phyloP scores from a whole-genome alignment of 257 asterid genomes.

The Nicotiana obtusifolia region DNA sequence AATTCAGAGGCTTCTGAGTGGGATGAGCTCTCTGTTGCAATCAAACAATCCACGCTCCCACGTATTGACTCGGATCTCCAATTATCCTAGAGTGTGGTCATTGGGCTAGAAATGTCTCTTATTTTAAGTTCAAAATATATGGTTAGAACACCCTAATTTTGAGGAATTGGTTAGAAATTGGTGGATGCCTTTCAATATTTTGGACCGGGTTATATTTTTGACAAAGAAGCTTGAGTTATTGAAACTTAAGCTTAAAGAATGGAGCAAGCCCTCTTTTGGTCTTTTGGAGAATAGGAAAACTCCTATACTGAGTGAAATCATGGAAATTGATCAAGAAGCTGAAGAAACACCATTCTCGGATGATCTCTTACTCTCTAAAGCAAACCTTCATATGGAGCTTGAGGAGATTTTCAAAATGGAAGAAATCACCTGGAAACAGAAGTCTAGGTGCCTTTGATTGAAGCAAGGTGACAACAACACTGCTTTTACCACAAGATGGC shows the following conservation, averaged over 20 bases:
- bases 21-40: background rate
- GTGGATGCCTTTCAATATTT: background rate
- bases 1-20: background rate
- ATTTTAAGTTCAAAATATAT: background rate
- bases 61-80: background rate
- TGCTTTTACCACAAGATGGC: background rate
- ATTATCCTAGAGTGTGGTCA: background rate
- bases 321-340: background rate
- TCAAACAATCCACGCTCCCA: background rate
- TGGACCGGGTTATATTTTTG: background rate
- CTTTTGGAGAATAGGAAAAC: background rate
- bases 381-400: background rate
- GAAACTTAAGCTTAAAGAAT: background rate
- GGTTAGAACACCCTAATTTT: background rate
- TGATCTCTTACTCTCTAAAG: background rate
- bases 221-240: background rate
- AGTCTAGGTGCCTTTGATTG: background rate
- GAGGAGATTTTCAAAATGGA: background rate
- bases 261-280: background rate
- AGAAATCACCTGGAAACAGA: background rate
- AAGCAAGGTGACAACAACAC: background rate
- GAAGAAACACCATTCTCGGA: background rate
- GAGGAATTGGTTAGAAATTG: background rate
- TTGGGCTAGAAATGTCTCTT: background rate
- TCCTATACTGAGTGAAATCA: background rate